Conservation (phyloP, 140 eudicot species). For the Cichorium intybus region DNA sequence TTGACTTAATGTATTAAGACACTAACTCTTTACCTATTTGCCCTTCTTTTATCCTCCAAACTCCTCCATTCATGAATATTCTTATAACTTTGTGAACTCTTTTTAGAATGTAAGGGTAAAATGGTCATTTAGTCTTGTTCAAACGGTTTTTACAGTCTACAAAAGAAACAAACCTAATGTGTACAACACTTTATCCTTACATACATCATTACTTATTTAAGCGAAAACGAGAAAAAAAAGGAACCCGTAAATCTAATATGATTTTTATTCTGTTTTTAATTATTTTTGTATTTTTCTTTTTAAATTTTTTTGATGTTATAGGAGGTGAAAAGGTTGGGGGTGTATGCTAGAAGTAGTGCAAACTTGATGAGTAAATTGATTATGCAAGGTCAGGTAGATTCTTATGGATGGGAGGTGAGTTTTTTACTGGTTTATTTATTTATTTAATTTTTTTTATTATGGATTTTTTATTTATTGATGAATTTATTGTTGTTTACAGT, state of each 20-base stretch:
- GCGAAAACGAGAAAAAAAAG: too few species aligned
- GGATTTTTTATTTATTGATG: conserved; percentile 1
- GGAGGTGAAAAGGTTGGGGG: conserved; percentile 82
- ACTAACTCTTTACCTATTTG: background rate
- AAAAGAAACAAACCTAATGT: too few species aligned
- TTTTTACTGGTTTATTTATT: background rate
- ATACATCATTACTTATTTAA: too few species aligned
- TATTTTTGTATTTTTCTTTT: background rate
- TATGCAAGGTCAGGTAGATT: conserved; percentile 61
- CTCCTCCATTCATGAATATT: too few species aligned
- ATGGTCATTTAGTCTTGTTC: background rate
- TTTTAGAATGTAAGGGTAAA: background rate
- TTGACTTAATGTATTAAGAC: background rate
- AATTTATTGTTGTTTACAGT: conserved; percentile 39
- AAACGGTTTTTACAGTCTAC: too few species aligned
- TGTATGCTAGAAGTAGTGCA: conserved; percentile 91
- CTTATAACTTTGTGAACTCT: too few species aligned
- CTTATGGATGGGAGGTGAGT: conserved; percentile 87
- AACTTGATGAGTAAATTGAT: conserved; percentile 65
- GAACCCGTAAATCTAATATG: too few species aligned
- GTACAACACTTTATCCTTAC: too few species aligned
- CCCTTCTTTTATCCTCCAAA: background rate
- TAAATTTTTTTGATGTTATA: conserved; percentile 20
- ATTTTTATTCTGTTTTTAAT: too few species aligned
- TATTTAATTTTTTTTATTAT: background rate